Evolutionary conservation across 148 eudicot species (phyloP), one percentile per base, ranked within the genome.

Genomic region (Vaccinium myrtillus): DNA sequence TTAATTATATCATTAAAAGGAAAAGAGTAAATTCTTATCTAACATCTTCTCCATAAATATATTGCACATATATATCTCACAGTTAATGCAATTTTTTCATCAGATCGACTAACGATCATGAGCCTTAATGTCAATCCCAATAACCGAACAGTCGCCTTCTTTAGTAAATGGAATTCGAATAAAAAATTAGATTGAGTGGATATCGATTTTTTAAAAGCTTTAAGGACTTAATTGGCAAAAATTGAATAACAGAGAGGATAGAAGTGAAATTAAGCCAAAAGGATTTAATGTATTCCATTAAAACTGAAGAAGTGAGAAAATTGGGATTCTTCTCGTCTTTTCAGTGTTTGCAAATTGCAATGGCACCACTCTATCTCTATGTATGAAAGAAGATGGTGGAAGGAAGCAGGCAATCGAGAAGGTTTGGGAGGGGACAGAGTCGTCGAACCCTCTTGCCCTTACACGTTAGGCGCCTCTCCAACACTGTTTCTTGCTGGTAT

Each of bases 401-500:
- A 78, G 83, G 86, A 15, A 43, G 74, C 5, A 84, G 94, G 78
- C 85, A 92, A 53, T 23, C 73, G 4, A 88, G 91, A 83, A 87
- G 92, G 83, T 87, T 88, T 75, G 77, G 81, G 16, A 83, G 92
- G 80, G 71, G 39, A 51, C 80, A 86, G 11, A 61, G 21, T 73
- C 87, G 87, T 65, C 87, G 87, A 11, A 89, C 94, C 50, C 86
- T 91, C 23, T 87, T 92, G 25, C 95, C 98, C 55, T 86, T 91
- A 11, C 91, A 89, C 51, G 85, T 86, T 32, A 54, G 82, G 75
- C 88, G 59, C 15, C 83, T 91, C 67, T 84, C 93, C 54, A 88
- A 91, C 89, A 84, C 96, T 21, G 49, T 94, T 73, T 94, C 98
- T 82, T 92, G 92, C 85, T 95, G 95, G 96, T 94, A 85, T 16